These are phyloP conservation scores for Aphanomyces stellatus DNA, from an alignment of 352 stramenopile genomes.

Conservation along the genomic window DNA sequence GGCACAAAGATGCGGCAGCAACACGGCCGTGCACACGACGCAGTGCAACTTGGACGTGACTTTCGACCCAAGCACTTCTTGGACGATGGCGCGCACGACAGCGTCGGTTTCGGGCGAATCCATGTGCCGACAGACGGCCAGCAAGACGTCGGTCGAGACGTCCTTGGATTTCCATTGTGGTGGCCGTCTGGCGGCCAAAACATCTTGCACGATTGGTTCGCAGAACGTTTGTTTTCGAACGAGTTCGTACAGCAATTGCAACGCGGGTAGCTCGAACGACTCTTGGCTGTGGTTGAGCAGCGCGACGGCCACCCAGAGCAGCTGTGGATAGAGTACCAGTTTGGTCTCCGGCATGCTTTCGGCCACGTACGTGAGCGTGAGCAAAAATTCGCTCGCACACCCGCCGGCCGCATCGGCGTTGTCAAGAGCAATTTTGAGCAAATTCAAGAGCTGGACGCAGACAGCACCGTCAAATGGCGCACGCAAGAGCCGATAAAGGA, in stretches of 20 bases:
- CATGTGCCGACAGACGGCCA: neutral
- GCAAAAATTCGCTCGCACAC: slow-evolving; percentile 40
- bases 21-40: slow-evolving; percentile 4
- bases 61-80: neutral
- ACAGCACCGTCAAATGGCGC: slow-evolving; percentile 51
- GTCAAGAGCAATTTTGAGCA: slow-evolving; percentile 41
- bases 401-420: slow-evolving; percentile 25
- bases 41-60: neutral
- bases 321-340: slow-evolving; percentile 61
- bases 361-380: slow-evolving; percentile 32
- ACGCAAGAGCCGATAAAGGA: slow-evolving; percentile 38
- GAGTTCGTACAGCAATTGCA: neutral
- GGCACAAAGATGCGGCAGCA: neutral
- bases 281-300: slow-evolving; percentile 48
- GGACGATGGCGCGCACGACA: neutral
- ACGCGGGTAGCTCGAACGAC: neutral
- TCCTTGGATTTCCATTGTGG: neutral
- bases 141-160: neutral
- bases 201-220: slow-evolving; percentile 14
- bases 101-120: neutral
- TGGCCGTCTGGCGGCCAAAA: neutral
- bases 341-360: slow-evolving; percentile 37
- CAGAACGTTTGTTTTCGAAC: slow-evolving; percentile 1
- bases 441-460: slow-evolving; percentile 42
- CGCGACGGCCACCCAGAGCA: slow-evolving; percentile 61